Evolutionary conservation across 139 green algal genomes (phyloP), one percentile per base, ranked within the genome.

Genomic region (Chlamydomonas sp.): DNA sequence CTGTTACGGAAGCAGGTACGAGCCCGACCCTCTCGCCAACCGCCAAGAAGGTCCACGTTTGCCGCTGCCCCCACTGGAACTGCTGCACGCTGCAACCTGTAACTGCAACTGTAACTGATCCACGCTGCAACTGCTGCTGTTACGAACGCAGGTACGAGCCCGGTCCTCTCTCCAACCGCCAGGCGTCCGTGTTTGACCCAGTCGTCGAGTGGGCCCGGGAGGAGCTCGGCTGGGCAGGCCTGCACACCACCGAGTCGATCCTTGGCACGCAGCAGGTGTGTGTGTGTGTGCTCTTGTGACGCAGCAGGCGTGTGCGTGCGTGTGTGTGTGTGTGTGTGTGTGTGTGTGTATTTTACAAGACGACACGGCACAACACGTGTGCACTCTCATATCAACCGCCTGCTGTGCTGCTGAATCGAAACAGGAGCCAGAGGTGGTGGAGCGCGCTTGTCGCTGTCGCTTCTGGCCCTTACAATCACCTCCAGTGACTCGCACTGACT

Each of bases 201-300:
- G 64, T 97, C 34, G 58, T 95, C 24, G 3, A 70, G 5, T 91
- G 84, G 77, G 78, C 82, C 1, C 39, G 60, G 5, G 20, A 80
- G 0, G 29, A 83, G 8, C 35, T 95, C 43, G 85, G 86, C 33
- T 81, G 83, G 60, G 24, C 63, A 3, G 62, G 94, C 57, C 35
- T 95, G 48, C 34, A 68, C 24, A 49, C 74, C 34, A 82, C 70
- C 4, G 63, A 84, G 49, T 77, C 31, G 76, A 90, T 96, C 65
- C 83, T 85, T 73, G 87, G 87, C 0, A 79, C 82, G 4, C 16
- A 69, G 1, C 83, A 95, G 59, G 26, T 31, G 0, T n/a, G n/a
- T n/a, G n/a, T n/a, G n/a, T n/a, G n/a, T n/a, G n/a, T n/a, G n/a
- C n/a, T n/a, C n/a, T n/a, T n/a, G n/a, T n/a, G n/a, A n/a, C n/a